A percentile compares a stretch with the other conserved stretches of the same genome.
Evolutionary conservation across 331 rosid species (phyloP).

Genomic region (Prunus yedoensis): DNA sequence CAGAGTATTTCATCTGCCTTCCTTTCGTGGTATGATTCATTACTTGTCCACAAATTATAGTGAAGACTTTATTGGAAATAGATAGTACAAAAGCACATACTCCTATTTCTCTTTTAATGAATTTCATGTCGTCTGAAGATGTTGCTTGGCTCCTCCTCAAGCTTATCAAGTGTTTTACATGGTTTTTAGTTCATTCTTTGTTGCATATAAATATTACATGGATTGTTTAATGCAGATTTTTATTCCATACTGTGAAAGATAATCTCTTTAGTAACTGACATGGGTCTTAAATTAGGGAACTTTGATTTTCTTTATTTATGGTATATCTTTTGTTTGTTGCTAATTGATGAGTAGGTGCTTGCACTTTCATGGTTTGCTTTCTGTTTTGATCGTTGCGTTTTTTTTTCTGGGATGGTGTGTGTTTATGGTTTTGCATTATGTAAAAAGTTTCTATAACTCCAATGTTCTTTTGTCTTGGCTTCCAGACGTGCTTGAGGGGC

Average conservation of each 20-base stretch:
- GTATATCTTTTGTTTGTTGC: not conserved
- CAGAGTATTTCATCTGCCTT: constrained; percentile 76
- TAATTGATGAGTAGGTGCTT: not conserved
- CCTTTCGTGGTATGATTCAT: constrained; percentile 69
- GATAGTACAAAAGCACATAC: constrained; percentile 1
- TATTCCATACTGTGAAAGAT: not conserved
- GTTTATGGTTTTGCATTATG: constrained; percentile 9
- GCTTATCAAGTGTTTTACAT: not conserved
- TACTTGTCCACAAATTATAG: constrained; percentile 9
- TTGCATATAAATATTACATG: not conserved
- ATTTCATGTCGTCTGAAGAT: constrained; percentile 3
- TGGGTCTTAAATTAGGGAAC: not conserved
- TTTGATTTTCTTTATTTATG: not conserved
- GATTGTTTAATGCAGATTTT: not conserved
- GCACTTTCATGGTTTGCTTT: not conserved
- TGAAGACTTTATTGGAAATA: not conserved
- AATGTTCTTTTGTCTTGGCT: constrained; percentile 26
- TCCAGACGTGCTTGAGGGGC: constrained; percentile 86
- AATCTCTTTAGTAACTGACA: not conserved
- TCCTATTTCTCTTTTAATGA: constrained; percentile 4
- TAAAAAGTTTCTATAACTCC: not conserved
- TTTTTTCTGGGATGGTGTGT: not conserved
- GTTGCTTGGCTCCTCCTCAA: constrained; percentile 6
- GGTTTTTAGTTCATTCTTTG: not conserved
- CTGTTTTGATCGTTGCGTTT: not conserved